phyloP scores from a whole-genome alignment of 305 asterid genomes.

The Salvia sclarea region DNA sequence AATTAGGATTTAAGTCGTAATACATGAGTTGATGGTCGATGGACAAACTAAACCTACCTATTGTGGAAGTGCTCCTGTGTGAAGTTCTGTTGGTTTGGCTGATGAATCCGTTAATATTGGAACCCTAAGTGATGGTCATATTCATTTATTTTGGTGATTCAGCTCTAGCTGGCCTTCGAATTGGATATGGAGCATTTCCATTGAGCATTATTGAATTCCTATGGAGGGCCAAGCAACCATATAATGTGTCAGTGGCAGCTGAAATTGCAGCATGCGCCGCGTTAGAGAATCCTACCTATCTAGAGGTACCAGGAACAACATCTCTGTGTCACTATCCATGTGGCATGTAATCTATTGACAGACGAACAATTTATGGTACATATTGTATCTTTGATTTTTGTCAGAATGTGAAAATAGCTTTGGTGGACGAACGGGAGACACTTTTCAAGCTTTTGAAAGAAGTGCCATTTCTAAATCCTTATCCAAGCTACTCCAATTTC shows the following conservation, averaged over 20 bases:
- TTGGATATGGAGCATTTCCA: conserved; percentile 97
- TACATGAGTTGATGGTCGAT: neutral
- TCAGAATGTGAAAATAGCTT: conserved; percentile 87
- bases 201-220: conserved; percentile 80
- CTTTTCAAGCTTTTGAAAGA: conserved; percentile 76
- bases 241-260: conserved; percentile 93
- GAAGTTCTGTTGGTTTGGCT: neutral
- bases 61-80: neutral
- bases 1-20: neutral
- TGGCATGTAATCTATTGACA: neutral
- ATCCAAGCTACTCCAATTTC: conserved; percentile 88
- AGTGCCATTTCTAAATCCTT: conserved; percentile 86
- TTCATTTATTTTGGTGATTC: conserved; percentile 36
- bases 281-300: conserved; percentile 45
- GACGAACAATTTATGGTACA: conserved; percentile 5
- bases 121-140: neutral
- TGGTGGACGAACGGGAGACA: conserved; percentile 85
- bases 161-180: conserved; percentile 94
- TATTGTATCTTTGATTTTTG: conserved; percentile 26
- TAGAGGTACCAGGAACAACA: conserved; percentile 46
- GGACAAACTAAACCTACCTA: conserved; percentile 1
- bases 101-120: neutral
- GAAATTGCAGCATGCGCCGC: conserved; percentile 62
- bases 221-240: conserved; percentile 98
- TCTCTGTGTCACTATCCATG: neutral